Evolutionary conservation across 2,329 filamentous ascomycete species (phyloP).

Genomic region (Xylariaceae sp.): DNA sequence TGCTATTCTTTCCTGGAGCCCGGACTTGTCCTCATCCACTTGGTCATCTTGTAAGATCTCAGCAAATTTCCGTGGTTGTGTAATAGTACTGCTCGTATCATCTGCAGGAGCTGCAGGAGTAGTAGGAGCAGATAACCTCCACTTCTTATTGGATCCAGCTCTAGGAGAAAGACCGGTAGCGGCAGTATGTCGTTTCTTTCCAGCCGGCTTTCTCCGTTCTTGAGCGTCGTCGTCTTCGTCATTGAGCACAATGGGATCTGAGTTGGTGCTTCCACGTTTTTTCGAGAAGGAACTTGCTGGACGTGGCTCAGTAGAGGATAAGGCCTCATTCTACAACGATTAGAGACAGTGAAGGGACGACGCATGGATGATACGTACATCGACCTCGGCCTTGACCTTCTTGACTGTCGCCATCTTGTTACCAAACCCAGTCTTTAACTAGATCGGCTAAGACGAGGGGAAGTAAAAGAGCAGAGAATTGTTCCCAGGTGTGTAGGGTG

Average conservation of each 20-base stretch:
- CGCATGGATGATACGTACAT: neutral
- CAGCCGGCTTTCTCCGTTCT: neutral
- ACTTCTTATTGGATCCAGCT: no score
- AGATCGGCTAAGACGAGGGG: no score
- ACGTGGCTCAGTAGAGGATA: no score
- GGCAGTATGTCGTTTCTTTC: neutral
- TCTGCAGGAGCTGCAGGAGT: no score
- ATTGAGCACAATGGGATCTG: constrained; percentile 1
- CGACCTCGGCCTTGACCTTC: neutral
- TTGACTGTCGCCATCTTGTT: neutral
- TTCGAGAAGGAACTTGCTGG: neutral
- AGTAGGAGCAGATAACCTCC: neutral
- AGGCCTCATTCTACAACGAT: neutral
- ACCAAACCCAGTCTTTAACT: no score
- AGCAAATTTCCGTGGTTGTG: neutral
- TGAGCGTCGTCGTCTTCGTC: neutral
- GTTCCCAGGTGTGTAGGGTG: no score
- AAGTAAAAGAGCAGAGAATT: no score
- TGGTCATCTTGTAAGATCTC: neutral
- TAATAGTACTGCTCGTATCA: neutral
- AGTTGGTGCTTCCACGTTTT: neutral
- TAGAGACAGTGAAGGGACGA: neutral
- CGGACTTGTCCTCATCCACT: neutral
- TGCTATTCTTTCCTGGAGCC: neutral
- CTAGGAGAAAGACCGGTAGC: no score